These are phyloP conservation scores for Eruca vesicaria DNA, from an alignment of 441 rosid genomes.

Conservation along the genomic window DNA sequence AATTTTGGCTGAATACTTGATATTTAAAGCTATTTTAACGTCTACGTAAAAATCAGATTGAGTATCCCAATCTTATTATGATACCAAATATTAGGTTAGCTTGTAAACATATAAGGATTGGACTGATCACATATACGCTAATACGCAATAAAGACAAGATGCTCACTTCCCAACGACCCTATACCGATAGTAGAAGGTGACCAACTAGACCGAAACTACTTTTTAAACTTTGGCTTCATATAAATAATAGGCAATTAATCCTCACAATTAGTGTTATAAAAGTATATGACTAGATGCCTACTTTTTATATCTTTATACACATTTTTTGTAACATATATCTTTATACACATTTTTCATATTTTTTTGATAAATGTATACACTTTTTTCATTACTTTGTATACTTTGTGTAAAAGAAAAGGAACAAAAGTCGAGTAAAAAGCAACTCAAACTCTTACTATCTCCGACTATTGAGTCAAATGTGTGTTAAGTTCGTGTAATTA, in stretches of 20 bases:
- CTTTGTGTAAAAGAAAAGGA: neutral
- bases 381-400: neutral
- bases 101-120: neutral
- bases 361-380: too few relatives aligned
- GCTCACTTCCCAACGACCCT: neutral
- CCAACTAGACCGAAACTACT: neutral
- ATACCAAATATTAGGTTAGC: neutral
- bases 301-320: neutral
- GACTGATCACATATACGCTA: neutral
- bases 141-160: neutral
- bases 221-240: constrained; percentile 5
- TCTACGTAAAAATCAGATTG: neutral
- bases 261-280: neutral
- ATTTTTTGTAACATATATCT: neutral
- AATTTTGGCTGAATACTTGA: too few relatives aligned
- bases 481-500: neutral
- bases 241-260: neutral
- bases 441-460: neutral
- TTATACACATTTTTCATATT: neutral
- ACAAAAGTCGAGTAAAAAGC: constrained; percentile 11
- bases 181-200: neutral
- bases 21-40: neutral
- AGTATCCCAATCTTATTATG: neutral
- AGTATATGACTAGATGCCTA: constrained; percentile 26
- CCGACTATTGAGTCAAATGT: neutral